These are phyloP conservation scores for Clarkia xantiana DNA, from an alignment of 345 rosid genomes.

Conservation along the genomic window DNA sequence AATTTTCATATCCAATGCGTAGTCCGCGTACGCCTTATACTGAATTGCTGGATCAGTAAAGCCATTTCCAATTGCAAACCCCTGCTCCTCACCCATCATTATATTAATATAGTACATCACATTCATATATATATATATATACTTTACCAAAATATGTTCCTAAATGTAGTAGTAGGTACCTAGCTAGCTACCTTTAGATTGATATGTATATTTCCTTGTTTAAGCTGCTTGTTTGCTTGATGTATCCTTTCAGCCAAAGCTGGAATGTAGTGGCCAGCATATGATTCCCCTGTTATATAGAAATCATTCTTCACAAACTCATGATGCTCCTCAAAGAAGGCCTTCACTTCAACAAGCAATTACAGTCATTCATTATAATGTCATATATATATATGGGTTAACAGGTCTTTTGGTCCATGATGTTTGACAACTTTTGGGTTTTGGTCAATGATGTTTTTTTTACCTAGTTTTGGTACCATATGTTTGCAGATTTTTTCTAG, in stretches of 20 bases:
- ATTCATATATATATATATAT: no score
- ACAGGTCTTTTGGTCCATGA: no score
- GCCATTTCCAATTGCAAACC: conserved; percentile 97
- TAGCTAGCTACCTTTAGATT: conserved; percentile 60
- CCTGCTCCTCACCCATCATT: conserved; percentile 32
- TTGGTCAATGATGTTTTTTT: no score
- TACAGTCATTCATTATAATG: no score
- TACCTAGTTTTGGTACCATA: no score
- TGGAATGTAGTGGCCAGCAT: conserved; percentile 98
- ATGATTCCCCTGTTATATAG: conserved; percentile 94
- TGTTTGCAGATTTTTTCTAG: no score
- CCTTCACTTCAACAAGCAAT: conserved; percentile 21
- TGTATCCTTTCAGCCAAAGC: conserved; percentile 91
- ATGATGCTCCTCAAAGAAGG: conserved; percentile 91
- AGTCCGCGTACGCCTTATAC: conserved; percentile 90
- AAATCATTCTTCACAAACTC: conserved; percentile 62
- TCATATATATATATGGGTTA: no score
- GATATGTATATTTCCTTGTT: conserved; percentile 65
- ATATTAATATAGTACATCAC: conserved; percentile 4
- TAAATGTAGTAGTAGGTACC: no score
- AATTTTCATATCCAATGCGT: conserved; percentile 76
- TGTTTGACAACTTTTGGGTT: no score
- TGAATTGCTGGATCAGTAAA: conserved; percentile 90
- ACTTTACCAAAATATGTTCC: no score
- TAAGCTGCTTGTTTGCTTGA: conserved; percentile 79